Evolutionary conservation across 2,329 filamentous ascomycete genomes (phyloP), one percentile per base, ranked within the genome.

Genomic region (Fusarium xyrophilum): DNA sequence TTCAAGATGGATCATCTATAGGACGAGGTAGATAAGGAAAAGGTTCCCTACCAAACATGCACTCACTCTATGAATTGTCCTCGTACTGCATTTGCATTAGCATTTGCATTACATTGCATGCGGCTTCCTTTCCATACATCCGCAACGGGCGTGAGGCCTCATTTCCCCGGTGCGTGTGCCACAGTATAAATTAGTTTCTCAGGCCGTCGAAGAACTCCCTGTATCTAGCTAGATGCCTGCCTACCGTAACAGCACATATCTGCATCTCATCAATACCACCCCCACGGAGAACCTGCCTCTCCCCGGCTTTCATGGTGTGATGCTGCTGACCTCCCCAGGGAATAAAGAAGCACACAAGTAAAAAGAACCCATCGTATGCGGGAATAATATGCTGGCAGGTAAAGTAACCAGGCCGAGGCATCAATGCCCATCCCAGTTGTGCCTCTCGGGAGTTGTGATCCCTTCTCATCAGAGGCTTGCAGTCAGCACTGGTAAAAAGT

Each of bases 381-480:
- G 46, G 42, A 35, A 33, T 15, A 35, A 33, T 15, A n/a, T 67
- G 38, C 21, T 58, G 25, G 28, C 14, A 27, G 17, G 27, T 52
- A 30, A 32, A 40, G 21, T 56, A 42, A 46, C 40, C 60, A 53
- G 48, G 21, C 28, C 52, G 64, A 60, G 67, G 63, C 46, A 68
- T 65, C 59, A 51, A 50, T 48, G 35, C 58, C 60, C 33, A 48
- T 61, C 52, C 40, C 17, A 51, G 50, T 42, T 21, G n/a, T 50
- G 33, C 40, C 32, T 56, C 57, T 58, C 70, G 69, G 69, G 70
- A 21, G 47, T 50, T 67, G 40, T n/a, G 44, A 64, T 65, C 65
- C 61, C 51, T 44, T 69, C 72, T 60, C 42, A 57, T 60, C 42
- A 57, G 62, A 54, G 25, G 23, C 53, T 57, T 48, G 42, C 52